These are phyloP conservation scores for Hibiscus trionum DNA, from an alignment of 345 rosid genomes.

Conservation along the genomic window DNA sequence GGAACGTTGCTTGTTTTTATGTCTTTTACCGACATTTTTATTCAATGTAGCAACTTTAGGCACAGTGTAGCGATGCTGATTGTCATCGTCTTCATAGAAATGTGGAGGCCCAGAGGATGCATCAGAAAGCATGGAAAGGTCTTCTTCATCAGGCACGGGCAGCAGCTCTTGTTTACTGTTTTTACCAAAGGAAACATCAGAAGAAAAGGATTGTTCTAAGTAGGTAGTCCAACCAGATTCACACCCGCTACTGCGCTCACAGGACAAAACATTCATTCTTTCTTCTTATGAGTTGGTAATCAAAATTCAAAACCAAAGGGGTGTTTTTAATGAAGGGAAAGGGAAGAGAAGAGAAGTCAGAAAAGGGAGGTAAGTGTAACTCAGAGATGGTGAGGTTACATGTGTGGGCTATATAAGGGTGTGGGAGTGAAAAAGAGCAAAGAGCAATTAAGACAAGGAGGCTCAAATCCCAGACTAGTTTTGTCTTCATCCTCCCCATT, in stretches of 20 bases:
- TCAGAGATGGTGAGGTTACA: not conserved
- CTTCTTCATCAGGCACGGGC: conserved; percentile 32
- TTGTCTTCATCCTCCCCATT: conserved; percentile 28
- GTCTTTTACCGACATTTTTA: conserved; percentile 24
- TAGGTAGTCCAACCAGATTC: conserved; percentile 97
- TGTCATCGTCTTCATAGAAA: conserved; percentile 33
- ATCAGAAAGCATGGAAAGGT: conserved; percentile 88
- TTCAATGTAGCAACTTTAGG: conserved; percentile 12
- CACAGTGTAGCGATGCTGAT: conserved; percentile 11
- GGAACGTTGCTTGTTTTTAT: conserved; percentile 32
- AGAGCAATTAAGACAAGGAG: conserved; percentile 20
- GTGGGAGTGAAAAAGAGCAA: not conserved
- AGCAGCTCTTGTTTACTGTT: conserved; percentile 13
- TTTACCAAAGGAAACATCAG: conserved; percentile 16
- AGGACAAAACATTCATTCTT: conserved; percentile 37
- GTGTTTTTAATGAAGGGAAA: conserved; percentile 3
- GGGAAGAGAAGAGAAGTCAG: not conserved
- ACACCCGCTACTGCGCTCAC: conserved; percentile 72
- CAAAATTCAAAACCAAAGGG: not conserved
- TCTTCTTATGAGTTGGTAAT: not conserved
- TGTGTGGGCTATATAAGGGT: conserved; percentile 10
- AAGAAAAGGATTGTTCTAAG: conserved; percentile 58
- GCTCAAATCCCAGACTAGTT: conserved; percentile 21
- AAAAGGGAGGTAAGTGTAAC: conserved; percentile 4
- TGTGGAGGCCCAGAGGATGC: conserved; percentile 96